These are phyloP conservation scores for Jasminum sambac DNA, from an alignment of 257 asterid species.

Conservation along the genomic window DNA sequence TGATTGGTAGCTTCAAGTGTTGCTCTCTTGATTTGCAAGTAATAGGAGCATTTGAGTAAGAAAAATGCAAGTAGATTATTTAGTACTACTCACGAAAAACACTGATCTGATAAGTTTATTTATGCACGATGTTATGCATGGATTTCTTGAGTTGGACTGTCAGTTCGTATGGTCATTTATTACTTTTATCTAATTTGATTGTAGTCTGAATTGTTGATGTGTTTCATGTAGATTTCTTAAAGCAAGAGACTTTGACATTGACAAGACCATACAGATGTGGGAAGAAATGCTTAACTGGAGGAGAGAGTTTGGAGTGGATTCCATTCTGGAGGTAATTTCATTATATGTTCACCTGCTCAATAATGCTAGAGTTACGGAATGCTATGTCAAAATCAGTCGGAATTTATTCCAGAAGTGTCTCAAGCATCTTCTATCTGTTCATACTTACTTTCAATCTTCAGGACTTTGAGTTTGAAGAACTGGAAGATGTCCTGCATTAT, in stretches of 20 bases:
- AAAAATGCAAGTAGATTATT: neutral
- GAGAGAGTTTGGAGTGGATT: slow-evolving; percentile 77
- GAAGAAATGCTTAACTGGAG: slow-evolving; percentile 98
- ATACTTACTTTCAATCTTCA: slow-evolving; percentile 34
- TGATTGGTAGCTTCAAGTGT: slow-evolving; percentile 7
- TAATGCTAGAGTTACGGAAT: neutral
- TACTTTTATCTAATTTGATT: slow-evolving; percentile 17
- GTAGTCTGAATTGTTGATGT: slow-evolving; percentile 8
- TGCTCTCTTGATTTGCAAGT: slow-evolving; percentile 8
- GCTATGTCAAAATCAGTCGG: neutral
- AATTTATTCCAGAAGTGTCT: slow-evolving; percentile 10
- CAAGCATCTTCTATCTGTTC: slow-evolving; percentile 1
- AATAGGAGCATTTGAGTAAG: neutral
- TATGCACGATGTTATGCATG: neutral
- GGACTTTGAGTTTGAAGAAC: slow-evolving; percentile 86
- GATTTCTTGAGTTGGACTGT: neutral
- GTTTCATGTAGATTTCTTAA: slow-evolving; percentile 66
- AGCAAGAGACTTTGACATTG: slow-evolving; percentile 75
- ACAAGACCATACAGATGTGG: slow-evolving; percentile 80
- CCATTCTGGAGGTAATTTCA: slow-evolving; percentile 72
- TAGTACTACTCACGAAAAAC: neutral
- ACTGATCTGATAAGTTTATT: neutral
- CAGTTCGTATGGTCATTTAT: slow-evolving; percentile 9
- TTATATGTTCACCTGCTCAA: slow-evolving; percentile 13
- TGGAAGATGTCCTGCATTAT: slow-evolving; percentile 81